Evolutionary conservation across 352 stramenopile species (phyloP).

Genomic region (Pythium periplocum): DNA sequence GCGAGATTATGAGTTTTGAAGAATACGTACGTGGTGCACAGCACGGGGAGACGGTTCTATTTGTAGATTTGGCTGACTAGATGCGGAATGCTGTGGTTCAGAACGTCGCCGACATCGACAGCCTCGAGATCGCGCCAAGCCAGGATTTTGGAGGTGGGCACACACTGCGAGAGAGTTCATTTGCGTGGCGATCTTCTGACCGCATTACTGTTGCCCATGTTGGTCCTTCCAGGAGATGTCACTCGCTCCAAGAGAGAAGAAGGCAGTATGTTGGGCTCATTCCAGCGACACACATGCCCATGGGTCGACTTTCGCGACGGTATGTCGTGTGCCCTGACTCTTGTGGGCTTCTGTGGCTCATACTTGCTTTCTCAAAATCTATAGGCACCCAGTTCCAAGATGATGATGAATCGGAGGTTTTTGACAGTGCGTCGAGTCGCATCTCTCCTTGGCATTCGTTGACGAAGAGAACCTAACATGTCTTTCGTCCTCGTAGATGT

Average conservation of each 20-base stretch:
- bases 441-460: neutral
- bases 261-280: too few species aligned
- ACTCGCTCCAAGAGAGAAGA: too few species aligned
- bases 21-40: constrained; percentile 44
- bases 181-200: neutral
- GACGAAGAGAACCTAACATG: neutral
- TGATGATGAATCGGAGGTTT: constrained; percentile 60
- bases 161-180: neutral
- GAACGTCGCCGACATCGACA: constrained; percentile 55
- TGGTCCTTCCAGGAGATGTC: too few species aligned
- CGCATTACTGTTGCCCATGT: neutral
- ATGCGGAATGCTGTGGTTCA: constrained; percentile 9
- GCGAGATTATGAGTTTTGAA: constrained; percentile 41
- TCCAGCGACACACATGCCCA: neutral
- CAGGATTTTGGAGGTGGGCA: constrained; percentile 50
- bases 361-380: neutral
- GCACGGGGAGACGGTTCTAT: too few species aligned
- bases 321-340: constrained; percentile 4
- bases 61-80: neutral
- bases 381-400: constrained; percentile 38
- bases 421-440: constrained; percentile 44
- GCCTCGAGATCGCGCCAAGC: constrained; percentile 48
- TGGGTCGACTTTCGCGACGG: constrained; percentile 17
- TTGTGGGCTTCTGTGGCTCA: constrained; percentile 9
- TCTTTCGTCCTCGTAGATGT: neutral